Evolutionary conservation across 1,284 basidiomycete genomes (phyloP), one percentile per base, ranked within the genome.

Genomic region (Paramarasmius palmivorus): DNA sequence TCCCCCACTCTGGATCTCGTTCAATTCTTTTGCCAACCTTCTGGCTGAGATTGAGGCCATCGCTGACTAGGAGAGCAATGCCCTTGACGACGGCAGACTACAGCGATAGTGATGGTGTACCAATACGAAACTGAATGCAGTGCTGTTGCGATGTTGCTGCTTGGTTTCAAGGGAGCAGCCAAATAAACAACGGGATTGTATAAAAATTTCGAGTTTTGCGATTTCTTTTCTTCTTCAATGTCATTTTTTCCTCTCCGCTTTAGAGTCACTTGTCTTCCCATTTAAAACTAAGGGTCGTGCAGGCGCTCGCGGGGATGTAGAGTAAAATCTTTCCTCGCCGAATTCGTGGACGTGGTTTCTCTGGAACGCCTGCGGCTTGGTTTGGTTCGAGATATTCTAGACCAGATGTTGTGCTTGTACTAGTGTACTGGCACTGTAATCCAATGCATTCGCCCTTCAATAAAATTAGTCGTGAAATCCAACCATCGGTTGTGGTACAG

Each of bases 21-120:
- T 71, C 22, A 92, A 76, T 67, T 92, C 90, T 69, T 91, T 92
- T 56, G 77, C 74, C 42, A 92, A 73, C 59, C 90, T 77, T 65
- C 84, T 74, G 26, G 80, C 69, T 45, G 86, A 83, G 54, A 90
- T 88, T 36, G 82, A 79, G 52, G 83, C 70, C 83, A 87, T 88
- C 49, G 46, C 57, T 54, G 65, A 64, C 48, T 53, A 56, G 37
- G 57, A n/a, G n/a, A 56, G 26, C 36, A 55, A 55, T 26, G 26
- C 10, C 12, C n/a, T 26, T 9, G 32, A 42, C 5, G 29, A 32
- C 7, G n/a, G n/a, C n/a, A n/a, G n/a, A n/a, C n/a, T n/a, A 32
- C 29, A 32, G 29, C 15, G 25, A 50, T 26, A 39, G 39, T 19
- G 26, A 8, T 15, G 15, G 36, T n/a, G n/a, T n/a, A n/a, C 9